Conservation (phyloP, 2,329 filamentous ascomycete species). For the Pestalotiopsis sp. region DNA sequence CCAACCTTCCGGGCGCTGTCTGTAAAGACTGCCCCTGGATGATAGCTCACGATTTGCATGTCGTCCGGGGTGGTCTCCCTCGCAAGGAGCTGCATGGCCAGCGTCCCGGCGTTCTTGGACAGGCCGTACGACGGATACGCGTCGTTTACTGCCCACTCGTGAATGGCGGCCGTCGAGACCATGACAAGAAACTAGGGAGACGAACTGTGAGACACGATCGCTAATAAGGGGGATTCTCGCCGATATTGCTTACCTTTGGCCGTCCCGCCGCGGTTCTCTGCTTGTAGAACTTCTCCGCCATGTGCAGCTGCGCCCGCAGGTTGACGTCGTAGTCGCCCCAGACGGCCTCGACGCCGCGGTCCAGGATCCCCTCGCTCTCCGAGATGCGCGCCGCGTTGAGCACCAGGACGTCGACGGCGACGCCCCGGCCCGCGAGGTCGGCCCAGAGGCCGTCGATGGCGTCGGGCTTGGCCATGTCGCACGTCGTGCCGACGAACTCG, state of each 20-base stretch:
- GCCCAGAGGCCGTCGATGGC: conserved; percentile 34
- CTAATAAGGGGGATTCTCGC: too few relatives aligned
- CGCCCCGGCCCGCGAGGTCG: conserved; percentile 19
- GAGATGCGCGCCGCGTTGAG: conserved; percentile 29
- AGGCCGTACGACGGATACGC: conserved; percentile 29
- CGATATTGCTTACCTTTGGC: neutral
- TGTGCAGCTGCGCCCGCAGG: conserved; percentile 30
- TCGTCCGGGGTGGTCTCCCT: conserved; percentile 30
- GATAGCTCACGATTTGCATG: conserved; percentile 41
- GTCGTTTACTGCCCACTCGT: conserved; percentile 29
- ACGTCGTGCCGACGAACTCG: conserved; percentile 19
- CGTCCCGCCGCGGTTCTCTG: conserved; percentile 25
- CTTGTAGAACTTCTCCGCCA: conserved; percentile 34
- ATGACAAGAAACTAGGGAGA: conserved; percentile 30
- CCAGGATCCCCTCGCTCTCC: conserved; percentile 21
- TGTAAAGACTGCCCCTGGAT: conserved; percentile 40
- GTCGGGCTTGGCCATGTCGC: conserved; percentile 25
- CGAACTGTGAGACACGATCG: neutral
- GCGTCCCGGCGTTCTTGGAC: conserved; percentile 38
- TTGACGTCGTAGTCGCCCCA: conserved; percentile 32
- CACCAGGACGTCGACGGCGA: conserved; percentile 34
- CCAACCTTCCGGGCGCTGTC: conserved; percentile 20
- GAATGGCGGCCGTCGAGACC: conserved; percentile 29
- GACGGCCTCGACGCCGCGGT: conserved; percentile 19
- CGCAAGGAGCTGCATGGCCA: conserved; percentile 39